Evolutionary conservation across 2,329 filamentous ascomycete genomes (phyloP), one percentile per base, ranked within the genome.

Genomic region (Zelopaecilomyces penicillatus): DNA sequence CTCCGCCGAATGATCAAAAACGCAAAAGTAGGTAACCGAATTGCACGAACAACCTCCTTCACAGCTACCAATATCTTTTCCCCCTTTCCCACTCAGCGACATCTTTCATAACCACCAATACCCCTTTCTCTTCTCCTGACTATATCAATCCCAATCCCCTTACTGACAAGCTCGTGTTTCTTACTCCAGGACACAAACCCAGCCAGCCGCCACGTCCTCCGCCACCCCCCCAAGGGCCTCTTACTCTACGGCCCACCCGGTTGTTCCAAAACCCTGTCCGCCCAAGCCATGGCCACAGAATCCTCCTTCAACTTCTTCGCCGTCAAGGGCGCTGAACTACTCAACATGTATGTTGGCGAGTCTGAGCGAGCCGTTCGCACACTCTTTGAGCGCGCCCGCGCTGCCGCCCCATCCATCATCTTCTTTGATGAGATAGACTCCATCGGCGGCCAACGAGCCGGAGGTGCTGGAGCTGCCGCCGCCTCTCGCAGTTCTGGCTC

Each of bases 391-490:
- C 86, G 90, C 54, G 91, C 91, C 1, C 76, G 85, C 36, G 82
- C 84, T n/a, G 90, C 89, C 6, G 82, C 83, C 42, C 91, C 91
- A 0, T 89, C 86, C 60, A 91, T 96, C 65, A 89, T 97, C 56
- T 97, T 96, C 73, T 95, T 96, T 53, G 90, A 97, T 61, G 90
- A 97, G 63, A 93, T 97, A 55, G 90, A 97, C 65, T 82, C 87
- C 4, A 91, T 97, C 50, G 85, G 64, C 57, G 83, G 67, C 2
- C 68, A 71, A 44, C 66, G 75, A 31, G 47, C 46, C 6, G 54
- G 68, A 35, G 68, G 73, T 19, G 63, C 76, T 10, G 71, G 70
- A 28, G 70, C 71, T 4, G 62, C 65, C 5, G 63, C 68, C 12
- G 54, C 50, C 6, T 56, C 60, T 4, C 55, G 60, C 11, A 62